Evolutionary conservation across 2,329 filamentous ascomycete genomes (phyloP).

Genomic region (Leptodontidium sp.): DNA sequence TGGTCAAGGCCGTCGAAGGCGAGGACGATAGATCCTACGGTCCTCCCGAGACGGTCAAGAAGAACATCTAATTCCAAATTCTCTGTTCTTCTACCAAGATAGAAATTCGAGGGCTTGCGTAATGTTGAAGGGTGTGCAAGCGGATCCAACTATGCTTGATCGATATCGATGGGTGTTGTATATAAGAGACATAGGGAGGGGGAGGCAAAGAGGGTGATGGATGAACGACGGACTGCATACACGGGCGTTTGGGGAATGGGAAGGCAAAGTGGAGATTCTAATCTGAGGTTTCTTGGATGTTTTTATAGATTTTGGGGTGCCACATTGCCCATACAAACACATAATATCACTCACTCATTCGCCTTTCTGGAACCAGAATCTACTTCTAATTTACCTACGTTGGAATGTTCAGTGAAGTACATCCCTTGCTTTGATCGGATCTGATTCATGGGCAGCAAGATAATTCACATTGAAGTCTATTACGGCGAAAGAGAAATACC

Average conservation of each 20-base stretch:
- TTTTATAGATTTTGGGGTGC: not conserved
- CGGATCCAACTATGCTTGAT: not conserved
- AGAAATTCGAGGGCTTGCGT: not conserved
- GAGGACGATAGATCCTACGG: constrained; percentile 46
- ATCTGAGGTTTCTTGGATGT: constrained; percentile 9
- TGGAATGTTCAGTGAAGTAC: too few species aligned
- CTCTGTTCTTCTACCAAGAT: not conserved
- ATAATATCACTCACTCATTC: constrained; percentile 3
- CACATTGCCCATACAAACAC: not conserved
- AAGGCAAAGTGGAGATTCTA: constrained; percentile 1
- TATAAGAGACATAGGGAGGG: not conserved
- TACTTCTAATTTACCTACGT: too few species aligned
- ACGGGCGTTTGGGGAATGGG: constrained; percentile 11
- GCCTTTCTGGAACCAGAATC: too few species aligned
- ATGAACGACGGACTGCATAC: constrained; percentile 14
- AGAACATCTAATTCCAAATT: constrained; percentile 15
- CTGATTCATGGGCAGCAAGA: too few species aligned
- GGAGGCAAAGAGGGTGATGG: not conserved
- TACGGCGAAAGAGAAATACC: too few species aligned
- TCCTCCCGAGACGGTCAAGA: constrained; percentile 30
- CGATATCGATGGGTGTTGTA: not conserved
- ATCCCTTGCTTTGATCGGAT: too few species aligned
- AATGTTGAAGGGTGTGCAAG: constrained; percentile 6
- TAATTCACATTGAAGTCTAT: too few species aligned
- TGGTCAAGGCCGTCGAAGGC: constrained; percentile 61